A percentile compares a stretch with the other conserved stretches of the same genome.
Conservation (phyloP, 345 rosid genomes). For the Balakata baccata region DNA sequence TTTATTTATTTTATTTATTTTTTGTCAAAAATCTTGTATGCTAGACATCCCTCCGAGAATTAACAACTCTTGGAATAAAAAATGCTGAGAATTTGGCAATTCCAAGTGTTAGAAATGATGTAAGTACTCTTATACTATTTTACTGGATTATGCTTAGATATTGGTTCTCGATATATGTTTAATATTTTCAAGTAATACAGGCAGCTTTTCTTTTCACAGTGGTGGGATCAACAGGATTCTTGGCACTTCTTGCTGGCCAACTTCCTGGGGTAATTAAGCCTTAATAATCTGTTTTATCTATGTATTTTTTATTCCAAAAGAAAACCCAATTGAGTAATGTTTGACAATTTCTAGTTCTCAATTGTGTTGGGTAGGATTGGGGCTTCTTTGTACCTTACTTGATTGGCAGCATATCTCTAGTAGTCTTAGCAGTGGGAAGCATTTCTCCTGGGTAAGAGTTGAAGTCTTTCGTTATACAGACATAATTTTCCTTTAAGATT, state of each 20-base stretch:
- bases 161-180: constrained; percentile 18
- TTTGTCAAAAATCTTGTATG: neutral
- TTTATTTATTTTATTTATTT: neutral
- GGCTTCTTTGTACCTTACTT: constrained; percentile 94
- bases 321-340: neutral
- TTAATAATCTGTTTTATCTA: neutral
- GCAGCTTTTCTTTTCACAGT: constrained; percentile 92
- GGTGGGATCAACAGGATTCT: constrained; percentile 75
- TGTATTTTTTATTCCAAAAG: neutral
- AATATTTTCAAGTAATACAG: constrained; percentile 58
- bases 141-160: neutral
- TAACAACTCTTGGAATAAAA: constrained; percentile 73
- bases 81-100: constrained; percentile 90
- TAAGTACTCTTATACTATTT: constrained; percentile 28
- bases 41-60: constrained; percentile 82
- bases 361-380: constrained; percentile 63
- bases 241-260: constrained; percentile 83
- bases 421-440: constrained; percentile 85
- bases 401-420: constrained; percentile 80
- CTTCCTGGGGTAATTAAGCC: constrained; percentile 74
- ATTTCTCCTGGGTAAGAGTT: constrained; percentile 69
- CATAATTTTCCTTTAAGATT: no score
- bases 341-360: neutral
- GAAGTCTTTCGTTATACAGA: no score
- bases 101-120: constrained; percentile 94